phyloP scores from a whole-genome alignment of 2,329 filamentous ascomycete genomes.

The Ophioceras dolichostomum region DNA sequence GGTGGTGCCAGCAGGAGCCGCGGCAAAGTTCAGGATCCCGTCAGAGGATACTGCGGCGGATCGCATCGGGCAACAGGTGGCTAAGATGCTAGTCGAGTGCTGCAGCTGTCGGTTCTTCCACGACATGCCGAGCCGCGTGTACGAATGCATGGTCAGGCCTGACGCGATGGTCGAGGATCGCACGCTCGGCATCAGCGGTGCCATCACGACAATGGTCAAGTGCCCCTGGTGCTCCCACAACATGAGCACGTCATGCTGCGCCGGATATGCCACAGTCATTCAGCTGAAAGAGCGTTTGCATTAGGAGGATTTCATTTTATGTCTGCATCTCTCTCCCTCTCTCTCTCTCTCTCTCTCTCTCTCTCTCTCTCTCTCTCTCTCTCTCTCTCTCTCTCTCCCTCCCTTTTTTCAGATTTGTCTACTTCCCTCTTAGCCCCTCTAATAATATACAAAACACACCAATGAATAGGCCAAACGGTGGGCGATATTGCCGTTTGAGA shows the following conservation, averaged over 20 bases:
- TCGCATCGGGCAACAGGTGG: slow-evolving; percentile 23
- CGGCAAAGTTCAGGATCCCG: not conserved
- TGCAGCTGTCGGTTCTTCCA: slow-evolving; percentile 53
- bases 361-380: not conserved
- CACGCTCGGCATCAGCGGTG: slow-evolving; percentile 38
- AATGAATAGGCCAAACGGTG: too few relatives aligned
- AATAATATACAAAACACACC: too few relatives aligned
- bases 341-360: not conserved
- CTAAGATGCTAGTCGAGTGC: slow-evolving; percentile 55
- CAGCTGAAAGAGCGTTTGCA: slow-evolving; percentile 53
- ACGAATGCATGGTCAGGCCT: slow-evolving; percentile 51
- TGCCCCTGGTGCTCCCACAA: slow-evolving; percentile 63
- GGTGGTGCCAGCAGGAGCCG: not conserved
- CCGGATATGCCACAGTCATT: slow-evolving; percentile 55
- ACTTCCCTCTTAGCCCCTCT: too few relatives aligned
- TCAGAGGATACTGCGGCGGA: slow-evolving; percentile 5
- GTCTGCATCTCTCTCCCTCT: not conserved
- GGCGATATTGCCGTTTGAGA: too few relatives aligned
- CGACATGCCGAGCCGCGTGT: slow-evolving; percentile 52
- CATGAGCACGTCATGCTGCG: slow-evolving; percentile 58
- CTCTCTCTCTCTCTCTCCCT: not conserved
- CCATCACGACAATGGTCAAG: slow-evolving; percentile 48
- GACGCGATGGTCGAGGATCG: slow-evolving; percentile 40
- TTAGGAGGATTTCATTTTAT: slow-evolving; percentile 5
- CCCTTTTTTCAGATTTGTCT: not conserved